Percentiles rank a stretch among this genome's conserved stretches.
Conservation (phyloP, 2,329 filamentous ascomycete species). For the Mariannaea elegans region DNA sequence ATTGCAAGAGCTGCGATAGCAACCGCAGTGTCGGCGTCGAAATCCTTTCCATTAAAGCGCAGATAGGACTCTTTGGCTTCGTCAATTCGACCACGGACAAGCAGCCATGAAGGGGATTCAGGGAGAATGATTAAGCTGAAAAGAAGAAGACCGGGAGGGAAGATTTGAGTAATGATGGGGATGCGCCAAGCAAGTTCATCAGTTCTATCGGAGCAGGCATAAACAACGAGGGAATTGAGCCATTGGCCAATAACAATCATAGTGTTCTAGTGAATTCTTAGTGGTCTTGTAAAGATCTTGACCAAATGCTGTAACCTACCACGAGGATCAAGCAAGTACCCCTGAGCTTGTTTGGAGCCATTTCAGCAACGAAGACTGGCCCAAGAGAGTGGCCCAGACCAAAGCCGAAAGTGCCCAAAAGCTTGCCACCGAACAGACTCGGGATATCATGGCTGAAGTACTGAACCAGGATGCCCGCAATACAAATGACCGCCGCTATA, state of each 20-base stretch:
- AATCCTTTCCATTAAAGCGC: conserved; percentile 38
- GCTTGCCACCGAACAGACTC: conserved; percentile 43
- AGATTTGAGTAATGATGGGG: conserved; percentile 55
- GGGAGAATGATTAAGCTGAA: conserved; percentile 49
- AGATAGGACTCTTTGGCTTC: conserved; percentile 41
- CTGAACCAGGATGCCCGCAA: conserved; percentile 39
- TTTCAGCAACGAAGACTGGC: conserved; percentile 45
- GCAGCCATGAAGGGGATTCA: conserved; percentile 57
- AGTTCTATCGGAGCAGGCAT: conserved; percentile 27
- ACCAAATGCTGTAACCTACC: conserved; percentile 11
- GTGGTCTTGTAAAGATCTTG: not conserved
- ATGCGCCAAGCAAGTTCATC: conserved; percentile 52
- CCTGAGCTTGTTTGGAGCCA: conserved; percentile 43
- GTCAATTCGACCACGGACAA: conserved; percentile 48
- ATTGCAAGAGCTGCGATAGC: conserved; percentile 31
- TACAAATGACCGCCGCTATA: conserved; percentile 33
- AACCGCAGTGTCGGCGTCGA: conserved; percentile 33
- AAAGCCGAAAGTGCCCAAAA: conserved; percentile 42
- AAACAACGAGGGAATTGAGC: conserved; percentile 40
- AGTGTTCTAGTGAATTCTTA: conserved; percentile 37
- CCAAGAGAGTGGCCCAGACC: conserved; percentile 44
- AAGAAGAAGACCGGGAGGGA: conserved; percentile 51
- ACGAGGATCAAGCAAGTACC: conserved; percentile 42
- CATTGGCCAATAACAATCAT: conserved; percentile 45
- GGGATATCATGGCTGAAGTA: conserved; percentile 35